phyloP scores from a whole-genome alignment of 352 stramenopile species.

The Peronospora destructor region DNA sequence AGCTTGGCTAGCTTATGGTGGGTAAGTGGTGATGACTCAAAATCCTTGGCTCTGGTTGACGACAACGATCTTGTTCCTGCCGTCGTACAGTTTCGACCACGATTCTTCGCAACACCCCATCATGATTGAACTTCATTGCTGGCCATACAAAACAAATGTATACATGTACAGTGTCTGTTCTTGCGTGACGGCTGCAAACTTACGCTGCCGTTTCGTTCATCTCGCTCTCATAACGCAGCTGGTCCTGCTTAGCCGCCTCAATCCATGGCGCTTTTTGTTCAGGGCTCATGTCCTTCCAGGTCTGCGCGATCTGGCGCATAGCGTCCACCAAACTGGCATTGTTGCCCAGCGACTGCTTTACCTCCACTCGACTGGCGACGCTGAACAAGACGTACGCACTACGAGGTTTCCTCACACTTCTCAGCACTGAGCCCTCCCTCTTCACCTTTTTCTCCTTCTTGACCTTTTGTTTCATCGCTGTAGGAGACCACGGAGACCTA shows the following conservation, averaged over 20 bases:
- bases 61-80: too few relatives aligned
- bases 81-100: neutral
- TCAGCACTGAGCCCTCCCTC: constrained; percentile 21
- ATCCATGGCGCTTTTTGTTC: constrained; percentile 50
- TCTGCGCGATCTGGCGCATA: constrained; percentile 45
- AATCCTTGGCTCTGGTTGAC: too few relatives aligned
- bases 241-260: constrained; percentile 51
- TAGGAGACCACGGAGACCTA: constrained; percentile 59
- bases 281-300: constrained; percentile 54
- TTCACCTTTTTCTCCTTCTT: constrained; percentile 55
- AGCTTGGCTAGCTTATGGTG: too few relatives aligned
- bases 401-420: constrained; percentile 38
- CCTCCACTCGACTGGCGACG: constrained; percentile 49
- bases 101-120: neutral
- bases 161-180: constrained; percentile 6
- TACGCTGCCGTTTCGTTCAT: constrained; percentile 60
- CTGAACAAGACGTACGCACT: constrained; percentile 70
- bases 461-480: constrained; percentile 54
- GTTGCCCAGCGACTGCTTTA: constrained; percentile 35
- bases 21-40: too few relatives aligned
- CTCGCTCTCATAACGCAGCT: constrained; percentile 56
- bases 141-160: constrained; percentile 7
- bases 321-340: constrained; percentile 52
- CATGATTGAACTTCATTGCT: constrained; percentile 3
- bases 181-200: neutral